phyloP scores from a whole-genome alignment of 192 early-diverging fungal species.

The Rhizoclosmatium sp. region DNA sequence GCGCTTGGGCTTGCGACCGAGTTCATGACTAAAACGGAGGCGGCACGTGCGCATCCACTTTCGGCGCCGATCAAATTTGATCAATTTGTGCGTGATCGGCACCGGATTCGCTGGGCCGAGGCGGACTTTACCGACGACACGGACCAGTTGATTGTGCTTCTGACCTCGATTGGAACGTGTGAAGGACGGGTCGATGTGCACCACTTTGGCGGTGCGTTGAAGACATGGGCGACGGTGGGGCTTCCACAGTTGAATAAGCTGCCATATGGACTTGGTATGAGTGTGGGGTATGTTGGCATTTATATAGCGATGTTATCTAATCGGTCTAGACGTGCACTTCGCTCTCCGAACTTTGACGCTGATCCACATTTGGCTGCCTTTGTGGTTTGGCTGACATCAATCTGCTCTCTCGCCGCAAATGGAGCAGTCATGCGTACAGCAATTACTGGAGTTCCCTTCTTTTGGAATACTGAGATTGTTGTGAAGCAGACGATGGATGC shows the following conservation, averaged over 20 bases:
- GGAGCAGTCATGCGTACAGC: conserved; percentile 58
- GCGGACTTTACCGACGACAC: conserved; percentile 64
- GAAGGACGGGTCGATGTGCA: conserved; percentile 53
- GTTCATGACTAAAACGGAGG: conserved; percentile 57
- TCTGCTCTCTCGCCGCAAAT: conserved; percentile 47
- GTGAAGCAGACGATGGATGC: conserved; percentile 44
- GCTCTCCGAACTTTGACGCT: conserved; percentile 50
- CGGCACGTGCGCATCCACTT: conserved; percentile 55
- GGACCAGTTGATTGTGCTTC: conserved; percentile 67
- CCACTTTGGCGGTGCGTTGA: conserved; percentile 60
- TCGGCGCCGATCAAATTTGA: conserved; percentile 63
- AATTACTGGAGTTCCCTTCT: conserved; percentile 47
- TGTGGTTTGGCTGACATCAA: conserved; percentile 48
- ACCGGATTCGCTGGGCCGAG: conserved; percentile 49
- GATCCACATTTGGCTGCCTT: conserved; percentile 56
- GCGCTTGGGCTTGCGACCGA: conserved; percentile 72
- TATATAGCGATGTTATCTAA: too few relatives aligned
- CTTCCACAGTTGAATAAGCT: conserved; percentile 61
- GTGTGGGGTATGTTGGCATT: conserved; percentile 40
- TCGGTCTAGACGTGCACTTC: conserved; percentile 38
- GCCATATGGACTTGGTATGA: conserved; percentile 63
- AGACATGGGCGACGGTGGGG: conserved; percentile 62
- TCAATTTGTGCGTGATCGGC: conserved; percentile 45
- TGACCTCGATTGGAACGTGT: conserved; percentile 56
- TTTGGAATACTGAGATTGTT: conserved; percentile 55